These are phyloP conservation scores for Candida verbasci DNA, from an alignment of 805 yeast species.

Conservation along the genomic window DNA sequence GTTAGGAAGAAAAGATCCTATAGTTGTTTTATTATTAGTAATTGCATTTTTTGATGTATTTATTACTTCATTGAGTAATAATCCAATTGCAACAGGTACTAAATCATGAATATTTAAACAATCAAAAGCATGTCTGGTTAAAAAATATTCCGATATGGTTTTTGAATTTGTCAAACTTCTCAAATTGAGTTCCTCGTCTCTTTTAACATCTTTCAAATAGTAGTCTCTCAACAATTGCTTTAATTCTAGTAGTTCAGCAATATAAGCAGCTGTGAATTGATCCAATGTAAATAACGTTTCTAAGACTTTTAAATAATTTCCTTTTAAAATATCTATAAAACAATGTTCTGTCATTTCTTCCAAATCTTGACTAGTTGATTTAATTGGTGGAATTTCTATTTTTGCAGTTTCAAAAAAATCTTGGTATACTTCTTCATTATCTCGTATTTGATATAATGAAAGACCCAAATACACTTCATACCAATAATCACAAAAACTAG, in stretches of 20 bases:
- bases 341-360: constrained; percentile 33
- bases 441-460: constrained; percentile 52
- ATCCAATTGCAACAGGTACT: constrained; percentile 68
- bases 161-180: constrained; percentile 14
- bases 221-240: constrained; percentile 50
- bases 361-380: constrained; percentile 22
- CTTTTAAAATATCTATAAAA: constrained; percentile 53
- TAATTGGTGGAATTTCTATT: constrained; percentile 26
- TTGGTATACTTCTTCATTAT: constrained; percentile 35
- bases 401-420: constrained; percentile 32
- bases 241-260: constrained; percentile 59
- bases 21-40: constrained; percentile 27
- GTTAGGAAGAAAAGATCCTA: constrained; percentile 56
- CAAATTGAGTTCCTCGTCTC: not conserved
- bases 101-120: constrained; percentile 49
- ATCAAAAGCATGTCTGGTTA: constrained; percentile 52
- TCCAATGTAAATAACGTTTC: constrained; percentile 58
- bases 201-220: constrained; percentile 16
- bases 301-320: constrained; percentile 53
- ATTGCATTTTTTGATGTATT: constrained; percentile 42
- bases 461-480: constrained; percentile 59
- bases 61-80: constrained; percentile 39
- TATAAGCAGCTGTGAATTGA: constrained; percentile 58
- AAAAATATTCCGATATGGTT: constrained; percentile 51
- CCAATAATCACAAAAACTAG: constrained; percentile 56